Evolutionary conservation across 371 early-diverging fungal species (phyloP).

Genomic region (Dichotomocladium elegans): DNA sequence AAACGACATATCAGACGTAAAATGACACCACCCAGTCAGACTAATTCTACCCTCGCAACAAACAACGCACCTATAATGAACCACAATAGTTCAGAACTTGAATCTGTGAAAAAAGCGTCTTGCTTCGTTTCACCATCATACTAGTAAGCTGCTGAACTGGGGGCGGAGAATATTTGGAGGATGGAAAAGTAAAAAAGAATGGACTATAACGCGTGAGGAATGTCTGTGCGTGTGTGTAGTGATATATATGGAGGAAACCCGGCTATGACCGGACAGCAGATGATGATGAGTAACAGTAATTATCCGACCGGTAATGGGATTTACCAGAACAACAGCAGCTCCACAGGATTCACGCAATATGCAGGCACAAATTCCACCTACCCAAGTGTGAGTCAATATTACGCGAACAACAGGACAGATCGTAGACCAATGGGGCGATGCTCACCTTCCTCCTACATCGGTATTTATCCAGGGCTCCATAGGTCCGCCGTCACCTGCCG

Average conservation of each 20-base stretch:
- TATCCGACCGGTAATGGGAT: conserved; percentile 2
- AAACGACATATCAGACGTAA: not conserved
- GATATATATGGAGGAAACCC: conserved; percentile 17
- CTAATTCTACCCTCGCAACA: conserved; percentile 12
- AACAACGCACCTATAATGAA: conserved; percentile 11
- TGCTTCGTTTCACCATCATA: conserved; percentile 13
- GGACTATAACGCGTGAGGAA: not conserved
- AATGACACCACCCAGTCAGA: conserved; percentile 17
- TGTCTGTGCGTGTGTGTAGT: not conserved
- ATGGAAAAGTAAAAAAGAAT: not conserved
- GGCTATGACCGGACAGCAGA: conserved; percentile 9
- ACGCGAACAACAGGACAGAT: conserved; percentile 8
- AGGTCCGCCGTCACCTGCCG: conserved; percentile 15
- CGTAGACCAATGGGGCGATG: too few species aligned
- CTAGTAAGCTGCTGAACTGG: conserved; percentile 6
- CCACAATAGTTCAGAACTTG: conserved; percentile 12
- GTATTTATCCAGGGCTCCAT: conserved; percentile 16
- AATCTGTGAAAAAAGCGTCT: conserved; percentile 10
- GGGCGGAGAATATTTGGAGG: not conserved
- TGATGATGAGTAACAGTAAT: conserved; percentile 23
- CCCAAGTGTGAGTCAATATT: conserved; percentile 12
- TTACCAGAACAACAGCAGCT: too few species aligned
- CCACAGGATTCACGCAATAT: conserved; percentile 7
- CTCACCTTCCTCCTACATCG: conserved; percentile 12
- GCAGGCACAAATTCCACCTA: conserved; percentile 9